phyloP scores from a whole-genome alignment of 352 stramenopile species.

The Pythium dissimile region DNA sequence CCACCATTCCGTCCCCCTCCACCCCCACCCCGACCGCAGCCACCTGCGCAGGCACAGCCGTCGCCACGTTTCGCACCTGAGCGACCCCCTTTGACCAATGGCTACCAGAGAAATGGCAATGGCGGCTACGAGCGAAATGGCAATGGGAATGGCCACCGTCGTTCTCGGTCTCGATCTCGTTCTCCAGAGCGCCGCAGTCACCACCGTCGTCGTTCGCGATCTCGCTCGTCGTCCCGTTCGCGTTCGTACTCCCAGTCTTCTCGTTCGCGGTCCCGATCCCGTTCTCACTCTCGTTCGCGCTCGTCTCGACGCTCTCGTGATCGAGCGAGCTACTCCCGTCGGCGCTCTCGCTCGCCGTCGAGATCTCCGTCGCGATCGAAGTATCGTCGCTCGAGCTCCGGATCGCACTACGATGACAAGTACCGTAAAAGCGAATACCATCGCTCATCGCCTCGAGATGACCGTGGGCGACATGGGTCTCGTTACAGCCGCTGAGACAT shows the following conservation, averaged over 20 bases:
- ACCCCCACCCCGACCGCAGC: conserved; percentile 5
- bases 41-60: neutral
- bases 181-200: conserved; percentile 18
- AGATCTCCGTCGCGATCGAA: conserved; percentile 10
- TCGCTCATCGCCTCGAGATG: conserved; percentile 13
- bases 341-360: conserved; percentile 6
- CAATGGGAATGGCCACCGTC: neutral
- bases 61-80: conserved; percentile 5
- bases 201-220: conserved; percentile 13
- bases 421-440: conserved; percentile 13
- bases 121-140: conserved; percentile 6
- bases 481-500: neutral
- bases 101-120: no score
- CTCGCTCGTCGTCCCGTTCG: conserved; percentile 27
- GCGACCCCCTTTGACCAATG: neutral
- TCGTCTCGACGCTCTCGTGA: conserved; percentile 26
- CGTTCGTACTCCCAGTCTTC: conserved; percentile 18
- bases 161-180: conserved; percentile 7
- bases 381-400: conserved; percentile 4
- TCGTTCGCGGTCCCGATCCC: neutral
- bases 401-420: conserved; percentile 17
- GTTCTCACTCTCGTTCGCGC: conserved; percentile 24
- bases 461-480: conserved; percentile 14
- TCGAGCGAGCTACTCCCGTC: conserved; percentile 22
- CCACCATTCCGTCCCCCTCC: conserved; percentile 14